Conservation (phyloP, 345 rosid species). For the Euphorbia tirucalli region DNA sequence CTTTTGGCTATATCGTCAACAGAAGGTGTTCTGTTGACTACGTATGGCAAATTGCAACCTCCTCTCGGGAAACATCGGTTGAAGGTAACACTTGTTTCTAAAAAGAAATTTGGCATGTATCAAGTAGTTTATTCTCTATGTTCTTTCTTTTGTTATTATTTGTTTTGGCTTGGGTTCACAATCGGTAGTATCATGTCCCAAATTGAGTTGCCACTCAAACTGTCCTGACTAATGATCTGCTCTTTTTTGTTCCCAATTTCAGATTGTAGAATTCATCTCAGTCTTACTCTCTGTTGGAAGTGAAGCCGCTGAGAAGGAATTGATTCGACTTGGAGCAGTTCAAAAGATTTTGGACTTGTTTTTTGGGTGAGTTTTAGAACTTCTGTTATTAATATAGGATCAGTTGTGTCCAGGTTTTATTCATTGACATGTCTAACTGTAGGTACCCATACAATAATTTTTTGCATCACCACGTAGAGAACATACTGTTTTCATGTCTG, state of each 20-base stretch:
- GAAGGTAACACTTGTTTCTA: conserved; percentile 45
- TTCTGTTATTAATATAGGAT: conserved; percentile 7
- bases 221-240: neutral
- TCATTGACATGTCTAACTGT: conserved; percentile 29
- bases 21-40: conserved; percentile 59
- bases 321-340: conserved; percentile 69
- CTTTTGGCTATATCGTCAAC: conserved; percentile 70
- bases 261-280: conserved; percentile 92
- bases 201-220: neutral
- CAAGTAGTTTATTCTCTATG: neutral
- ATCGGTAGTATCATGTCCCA: neutral
- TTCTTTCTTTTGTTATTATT: conserved; percentile 7
- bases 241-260: conserved; percentile 12
- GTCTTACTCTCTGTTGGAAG: conserved; percentile 75
- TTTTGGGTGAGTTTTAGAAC: conserved; percentile 65
- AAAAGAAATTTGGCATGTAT: neutral
- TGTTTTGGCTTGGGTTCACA: conserved; percentile 13
- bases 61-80: conserved; percentile 93
- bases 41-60: conserved; percentile 90
- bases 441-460: conserved; percentile 94
- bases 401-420: conserved; percentile 25
- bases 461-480: conserved; percentile 90
- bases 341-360: conserved; percentile 68
- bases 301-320: conserved; percentile 83
- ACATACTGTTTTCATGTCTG: conserved; percentile 69